Evolutionary conservation across 768 basidiomycete genomes (phyloP), one percentile per base, ranked within the genome.

Genomic region (Calvatia gigantea): DNA sequence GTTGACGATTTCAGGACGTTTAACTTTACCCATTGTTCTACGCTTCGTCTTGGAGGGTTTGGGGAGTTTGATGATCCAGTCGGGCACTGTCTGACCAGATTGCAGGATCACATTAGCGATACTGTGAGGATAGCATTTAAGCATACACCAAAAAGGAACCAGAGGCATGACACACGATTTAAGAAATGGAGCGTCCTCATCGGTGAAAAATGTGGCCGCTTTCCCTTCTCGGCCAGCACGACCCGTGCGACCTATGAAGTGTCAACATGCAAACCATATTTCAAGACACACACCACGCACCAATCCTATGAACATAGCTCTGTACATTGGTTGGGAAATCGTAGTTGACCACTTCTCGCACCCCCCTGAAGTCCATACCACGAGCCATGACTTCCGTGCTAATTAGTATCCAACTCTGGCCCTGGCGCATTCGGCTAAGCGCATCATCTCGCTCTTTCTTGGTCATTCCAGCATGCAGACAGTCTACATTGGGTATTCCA

Each of bases 341-440:
- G 64, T 91, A 95, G 69, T 98, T 99, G 66, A 98, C 87, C 8
- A 99, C 94, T 65, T 98, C 91, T 56, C 86, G 78, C 49, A 96
- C 84, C 8, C 95, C 94, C 68, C 88, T 90, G 76, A 99, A 98
- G 67, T 98, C 97, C 88, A 99, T 94, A 2, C 97, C 97, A 62
- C 97, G 82, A 21, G 93, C 94, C 91, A 98, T 91, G 48, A 98
- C 91, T 68, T 99, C 97, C 21, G 97, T 99, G 61, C 88, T 91
- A 43, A 99, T 82, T 82, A 98, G 83, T 31, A 95, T 84, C 97
- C 97, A 98, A 58, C 91, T 89, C 66, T 91, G 83, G 0, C 95
- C 97, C 62, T 78, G 79, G 25, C 91, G 85, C 87, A 99, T 96
- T 31, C 88, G 82, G 37, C 78, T 75, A 8, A 97, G 79, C 15